Percentiles rank a stretch among this genome's conserved stretches.
Conservation (phyloP, 2,329 filamentous ascomycete genomes). For the Pseudogymnoascus sp. region DNA sequence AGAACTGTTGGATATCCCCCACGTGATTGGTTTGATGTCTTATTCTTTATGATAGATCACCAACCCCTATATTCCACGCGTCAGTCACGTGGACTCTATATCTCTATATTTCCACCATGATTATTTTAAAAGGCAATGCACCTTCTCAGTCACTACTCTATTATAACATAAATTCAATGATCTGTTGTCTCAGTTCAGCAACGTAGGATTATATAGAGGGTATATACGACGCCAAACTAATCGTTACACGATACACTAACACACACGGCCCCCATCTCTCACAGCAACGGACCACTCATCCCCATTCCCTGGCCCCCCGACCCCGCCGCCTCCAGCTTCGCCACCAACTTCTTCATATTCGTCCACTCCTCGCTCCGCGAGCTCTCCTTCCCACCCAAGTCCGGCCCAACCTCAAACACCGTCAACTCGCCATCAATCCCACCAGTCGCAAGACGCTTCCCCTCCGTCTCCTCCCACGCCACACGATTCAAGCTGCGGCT, state of each 20-base stretch:
- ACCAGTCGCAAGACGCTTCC: conserved; percentile 77
- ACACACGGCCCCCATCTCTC: neutral
- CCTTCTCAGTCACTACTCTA: neutral
- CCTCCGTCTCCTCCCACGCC: conserved; percentile 86
- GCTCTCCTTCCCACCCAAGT: conserved; percentile 75
- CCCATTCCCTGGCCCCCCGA: conserved; percentile 13
- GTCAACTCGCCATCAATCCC: conserved; percentile 86
- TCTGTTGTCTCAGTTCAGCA: neutral
- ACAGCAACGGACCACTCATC: neutral
- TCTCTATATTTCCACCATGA: neutral
- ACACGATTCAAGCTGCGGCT: conserved; percentile 88
- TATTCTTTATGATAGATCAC: neutral
- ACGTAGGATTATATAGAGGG: conserved; percentile 10
- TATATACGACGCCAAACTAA: conserved; percentile 10
- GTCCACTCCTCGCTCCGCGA: conserved; percentile 86
- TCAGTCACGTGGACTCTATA: neutral
- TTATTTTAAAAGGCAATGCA: neutral
- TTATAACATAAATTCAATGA: neutral
- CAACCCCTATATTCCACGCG: neutral
- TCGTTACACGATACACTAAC: neutral
- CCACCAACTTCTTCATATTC: conserved; percentile 81
- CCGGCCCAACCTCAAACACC: conserved; percentile 81
- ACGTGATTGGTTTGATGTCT: neutral
- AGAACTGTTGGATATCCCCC: neutral
- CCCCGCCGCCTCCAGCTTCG: conserved; percentile 52